These are phyloP conservation scores for Dionaea muscipula DNA, from an alignment of 179 eudicot genomes.

Conservation along the genomic window DNA sequence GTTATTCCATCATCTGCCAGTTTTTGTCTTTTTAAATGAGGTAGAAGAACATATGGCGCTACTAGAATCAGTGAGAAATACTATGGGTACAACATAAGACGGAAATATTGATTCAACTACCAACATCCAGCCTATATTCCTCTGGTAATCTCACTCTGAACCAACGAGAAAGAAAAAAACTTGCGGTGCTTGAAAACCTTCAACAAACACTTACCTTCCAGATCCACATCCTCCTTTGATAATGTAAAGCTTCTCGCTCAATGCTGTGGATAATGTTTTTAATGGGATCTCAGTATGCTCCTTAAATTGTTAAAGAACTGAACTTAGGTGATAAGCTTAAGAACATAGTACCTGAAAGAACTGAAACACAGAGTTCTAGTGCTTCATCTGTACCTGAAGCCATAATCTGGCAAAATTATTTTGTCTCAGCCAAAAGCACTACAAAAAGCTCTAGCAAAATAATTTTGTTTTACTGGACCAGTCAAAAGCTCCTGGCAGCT, in stretches of 20 bases:
- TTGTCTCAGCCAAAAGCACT: not conserved
- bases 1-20: too few relatives aligned
- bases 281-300: not conserved
- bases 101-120: too few relatives aligned
- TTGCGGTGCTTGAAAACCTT: too few relatives aligned
- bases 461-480: not conserved
- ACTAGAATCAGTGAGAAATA: too few relatives aligned
- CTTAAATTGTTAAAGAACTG: constrained; percentile 5
- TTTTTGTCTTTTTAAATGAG: too few relatives aligned
- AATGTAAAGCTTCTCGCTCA: constrained; percentile 93
- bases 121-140: too few relatives aligned
- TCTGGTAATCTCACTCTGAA: too few relatives aligned
- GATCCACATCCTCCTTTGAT: constrained; percentile 96
- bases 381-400: constrained; percentile 89
- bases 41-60: too few relatives aligned
- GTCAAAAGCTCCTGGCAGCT: not conserved
- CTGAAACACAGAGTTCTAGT: constrained; percentile 55
- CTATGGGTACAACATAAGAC: too few relatives aligned
- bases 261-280: constrained; percentile 31
- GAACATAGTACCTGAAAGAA: constrained; percentile 60
- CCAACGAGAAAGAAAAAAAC: too few relatives aligned
- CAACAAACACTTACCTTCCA: constrained; percentile 55
- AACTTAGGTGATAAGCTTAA: not conserved
- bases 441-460: constrained; percentile 2
- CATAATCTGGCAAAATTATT: constrained; percentile 51